Base-by-base conservation (phyloP, 2,329 filamentous ascomycete genomes). In the Penicillium glabrum region DNA sequence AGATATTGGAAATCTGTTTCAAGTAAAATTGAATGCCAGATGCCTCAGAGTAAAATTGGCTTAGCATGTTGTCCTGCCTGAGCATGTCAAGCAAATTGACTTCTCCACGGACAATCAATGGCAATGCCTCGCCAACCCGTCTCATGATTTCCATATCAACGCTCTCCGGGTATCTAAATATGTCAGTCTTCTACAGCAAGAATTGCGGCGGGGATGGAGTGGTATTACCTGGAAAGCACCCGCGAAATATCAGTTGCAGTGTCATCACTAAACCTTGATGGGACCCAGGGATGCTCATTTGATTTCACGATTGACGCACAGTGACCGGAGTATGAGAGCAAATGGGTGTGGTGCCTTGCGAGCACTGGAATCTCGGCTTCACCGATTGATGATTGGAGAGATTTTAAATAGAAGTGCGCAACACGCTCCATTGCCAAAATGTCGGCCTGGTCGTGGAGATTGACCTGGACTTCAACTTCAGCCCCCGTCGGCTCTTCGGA, bases 81-180 rank as follows among this genome's bases (percentile, higher is more conserved):
- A 80, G 58, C 46, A 72, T 66, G 53, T 79, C 77, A 8, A 79
- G 66, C 53, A 77, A 71, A 3, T 63, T 73, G 6, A 57, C 68
- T 37, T 72, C 63, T 3, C 70, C 73, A 1, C 67, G 64, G 11
- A 80, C 62, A 1, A 74, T 67, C 14, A 66, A 57, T 2, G 71
- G 61, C 16, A 80, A 59, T 26, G 70, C 64, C 39, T 75, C 69
- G 1, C 76, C 70, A n/a, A 68, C 62, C 44, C 41, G 56, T 3
- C 33, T 29, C 31, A 66, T 43, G 9, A 26, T 16, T 29, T 57
- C 51, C 31, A 60, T 31, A 24, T 67, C 64, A 23, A 61, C 46
- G 4, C 31, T 57, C 2, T 52, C 41, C 5, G 48, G 21, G 19
- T 58, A 24, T 19, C 63, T 63, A 21, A 11, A 3, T 7, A 2